phyloP scores from a whole-genome alignment of 2,329 filamentous ascomycete species.

The Diatrype stigma region DNA sequence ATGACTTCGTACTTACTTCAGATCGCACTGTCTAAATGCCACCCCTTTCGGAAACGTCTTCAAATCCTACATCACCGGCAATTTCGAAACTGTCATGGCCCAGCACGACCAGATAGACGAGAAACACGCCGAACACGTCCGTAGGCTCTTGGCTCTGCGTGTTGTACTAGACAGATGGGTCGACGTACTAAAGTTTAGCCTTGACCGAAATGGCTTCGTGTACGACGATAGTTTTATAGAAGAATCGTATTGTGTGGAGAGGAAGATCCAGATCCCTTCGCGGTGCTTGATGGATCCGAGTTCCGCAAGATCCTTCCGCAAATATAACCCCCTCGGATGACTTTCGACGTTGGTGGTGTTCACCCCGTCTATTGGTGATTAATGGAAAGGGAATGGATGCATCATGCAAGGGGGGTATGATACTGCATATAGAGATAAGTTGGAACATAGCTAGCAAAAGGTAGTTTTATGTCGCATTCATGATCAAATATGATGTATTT shows the following conservation, averaged over 20 bases:
- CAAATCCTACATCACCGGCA: neutral
- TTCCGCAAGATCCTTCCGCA: neutral
- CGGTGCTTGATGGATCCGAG: neutral
- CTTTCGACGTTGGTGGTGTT: neutral
- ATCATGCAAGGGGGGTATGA: too few relatives aligned
- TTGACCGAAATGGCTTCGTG: neutral
- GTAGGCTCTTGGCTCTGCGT: neutral
- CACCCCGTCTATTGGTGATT: neutral
- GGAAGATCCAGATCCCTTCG: neutral
- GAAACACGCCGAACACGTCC: neutral
- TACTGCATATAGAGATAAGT: too few relatives aligned
- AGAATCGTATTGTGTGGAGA: neutral
- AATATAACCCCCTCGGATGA: neutral
- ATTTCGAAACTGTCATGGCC: neutral
- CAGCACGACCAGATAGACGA: neutral
- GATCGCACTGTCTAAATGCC: neutral
- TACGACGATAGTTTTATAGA: neutral
- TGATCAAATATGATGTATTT: too few relatives aligned
- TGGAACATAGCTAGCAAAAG: too few relatives aligned
- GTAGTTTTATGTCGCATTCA: too few relatives aligned
- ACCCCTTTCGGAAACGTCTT: conserved; percentile 1
- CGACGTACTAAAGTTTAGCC: conserved; percentile 1
- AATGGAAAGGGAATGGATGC: too few relatives aligned
- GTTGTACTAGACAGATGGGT: neutral
- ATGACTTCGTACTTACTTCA: neutral